Percentiles rank a stretch among this genome's conserved stretches.
These are phyloP conservation scores for Mycosphaerella sp. DNA, from an alignment of 2,329 filamentous ascomycete species.

Conservation along the genomic window DNA sequence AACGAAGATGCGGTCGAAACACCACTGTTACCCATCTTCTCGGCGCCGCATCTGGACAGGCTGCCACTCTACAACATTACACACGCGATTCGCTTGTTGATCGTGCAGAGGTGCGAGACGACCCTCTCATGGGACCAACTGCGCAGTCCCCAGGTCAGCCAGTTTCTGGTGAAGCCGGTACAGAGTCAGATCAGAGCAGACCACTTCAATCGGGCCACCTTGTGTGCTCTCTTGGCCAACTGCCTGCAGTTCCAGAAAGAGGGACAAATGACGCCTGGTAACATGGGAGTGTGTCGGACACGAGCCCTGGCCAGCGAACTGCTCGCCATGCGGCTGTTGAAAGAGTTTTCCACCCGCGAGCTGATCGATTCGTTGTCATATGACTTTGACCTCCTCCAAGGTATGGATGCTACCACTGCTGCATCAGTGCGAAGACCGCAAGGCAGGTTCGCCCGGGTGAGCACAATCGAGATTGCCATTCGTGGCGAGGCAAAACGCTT, in stretches of 20 bases:
- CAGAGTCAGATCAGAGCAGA: constrained; percentile 78
- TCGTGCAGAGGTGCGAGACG: constrained; percentile 81
- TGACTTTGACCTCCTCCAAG: constrained; percentile 89
- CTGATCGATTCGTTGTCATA: constrained; percentile 92
- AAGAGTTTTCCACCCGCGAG: constrained; percentile 82
- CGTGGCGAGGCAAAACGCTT: constrained; percentile 89
- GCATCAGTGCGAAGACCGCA: constrained; percentile 42
- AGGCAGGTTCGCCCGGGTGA: constrained; percentile 66
- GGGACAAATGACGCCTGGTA: constrained; percentile 71
- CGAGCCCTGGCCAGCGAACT: constrained; percentile 86
- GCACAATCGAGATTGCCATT: constrained; percentile 88
- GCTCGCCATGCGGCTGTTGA: constrained; percentile 79
- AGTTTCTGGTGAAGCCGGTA: constrained; percentile 93
- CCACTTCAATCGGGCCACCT: constrained; percentile 77
- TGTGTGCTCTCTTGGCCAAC: constrained; percentile 90
- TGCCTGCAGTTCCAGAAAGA: constrained; percentile 91
- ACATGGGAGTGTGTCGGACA: constrained; percentile 75
- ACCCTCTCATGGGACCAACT: constrained; percentile 92
- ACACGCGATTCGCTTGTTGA: constrained; percentile 78
- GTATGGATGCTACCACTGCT: constrained; percentile 52
- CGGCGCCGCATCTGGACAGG: constrained; percentile 69
- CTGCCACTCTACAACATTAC: constrained; percentile 87
- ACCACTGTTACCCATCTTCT: constrained; percentile 70
- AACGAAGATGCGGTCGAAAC: constrained; percentile 43
- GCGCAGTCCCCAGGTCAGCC: constrained; percentile 89